Conservation (phyloP, 305 asterid genomes). For the Fraxinus dipetala region DNA sequence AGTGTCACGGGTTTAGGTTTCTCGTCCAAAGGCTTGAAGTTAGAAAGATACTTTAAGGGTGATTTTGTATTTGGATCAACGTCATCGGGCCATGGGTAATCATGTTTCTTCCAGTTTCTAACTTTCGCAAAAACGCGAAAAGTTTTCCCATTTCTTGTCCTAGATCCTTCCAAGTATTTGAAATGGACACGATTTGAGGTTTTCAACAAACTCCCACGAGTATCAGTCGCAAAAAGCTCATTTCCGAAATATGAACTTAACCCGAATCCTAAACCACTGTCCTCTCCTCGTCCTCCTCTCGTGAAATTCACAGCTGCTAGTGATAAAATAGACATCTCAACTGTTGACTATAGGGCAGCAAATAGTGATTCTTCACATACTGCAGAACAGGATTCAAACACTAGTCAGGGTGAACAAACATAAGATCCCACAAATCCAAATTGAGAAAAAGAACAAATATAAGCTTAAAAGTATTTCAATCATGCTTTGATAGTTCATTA, state of each 20-base stretch:
- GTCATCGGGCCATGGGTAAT: conserved; percentile 47
- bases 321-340: conserved; percentile 45
- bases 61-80: conserved; percentile 31
- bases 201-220: conserved; percentile 20
- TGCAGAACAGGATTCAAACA: conserved; percentile 14
- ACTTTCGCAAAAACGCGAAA: conserved; percentile 28
- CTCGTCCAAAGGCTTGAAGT: conserved; percentile 44
- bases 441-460: background rate
- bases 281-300: conserved; percentile 35
- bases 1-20: conserved; percentile 48
- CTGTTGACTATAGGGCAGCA: conserved; percentile 11
- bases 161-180: conserved; percentile 21
- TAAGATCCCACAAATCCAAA: background rate
- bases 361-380: conserved; percentile 24
- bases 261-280: conserved; percentile 19
- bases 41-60: conserved; percentile 35
- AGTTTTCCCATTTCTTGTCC: conserved; percentile 20
- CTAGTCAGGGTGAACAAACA: background rate
- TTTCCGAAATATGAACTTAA: conserved; percentile 16
- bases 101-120: conserved; percentile 39
- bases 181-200: conserved; percentile 17
- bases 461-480: background rate
- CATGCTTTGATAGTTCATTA: background rate
- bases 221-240: conserved; percentile 30
- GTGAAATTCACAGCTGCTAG: conserved; percentile 37